phyloP scores from a whole-genome alignment of 2,329 filamentous ascomycete genomes.

The Chrysoporthe cubensis region DNA sequence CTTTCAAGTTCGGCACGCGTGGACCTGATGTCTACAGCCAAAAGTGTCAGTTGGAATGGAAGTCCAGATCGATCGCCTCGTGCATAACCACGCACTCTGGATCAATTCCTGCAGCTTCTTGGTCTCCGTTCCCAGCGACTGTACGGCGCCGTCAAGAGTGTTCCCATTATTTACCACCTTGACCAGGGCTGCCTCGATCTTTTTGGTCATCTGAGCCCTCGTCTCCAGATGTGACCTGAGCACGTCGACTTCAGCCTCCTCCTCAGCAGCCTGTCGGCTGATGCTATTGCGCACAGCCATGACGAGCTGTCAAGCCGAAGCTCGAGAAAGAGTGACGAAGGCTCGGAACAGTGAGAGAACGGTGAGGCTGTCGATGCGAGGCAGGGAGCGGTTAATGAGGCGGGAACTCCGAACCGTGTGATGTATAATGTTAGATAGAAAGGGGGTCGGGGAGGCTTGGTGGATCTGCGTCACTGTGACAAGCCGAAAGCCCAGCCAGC shows the following conservation, averaged over 20 bases:
- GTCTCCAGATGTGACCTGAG: constrained; percentile 81
- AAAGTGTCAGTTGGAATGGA: constrained; percentile 11
- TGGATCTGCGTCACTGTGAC: background rate
- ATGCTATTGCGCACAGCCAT: constrained; percentile 58
- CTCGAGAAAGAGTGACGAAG: background rate
- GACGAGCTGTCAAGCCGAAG: constrained; percentile 17
- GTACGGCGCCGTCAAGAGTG: constrained; percentile 88
- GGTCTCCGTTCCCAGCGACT: constrained; percentile 91
- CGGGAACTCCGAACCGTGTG: background rate
- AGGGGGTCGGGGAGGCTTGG: background rate
- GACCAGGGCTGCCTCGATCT: constrained; percentile 86
- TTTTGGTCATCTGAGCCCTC: constrained; percentile 90
- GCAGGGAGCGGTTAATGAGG: background rate
- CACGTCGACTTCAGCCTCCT: constrained; percentile 73
- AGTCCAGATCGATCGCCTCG: background rate
- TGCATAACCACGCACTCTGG: constrained; percentile 60
- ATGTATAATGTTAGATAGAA: constrained; percentile 1
- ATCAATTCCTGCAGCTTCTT: constrained; percentile 86
- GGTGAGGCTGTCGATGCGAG: background rate
- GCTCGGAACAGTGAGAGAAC: background rate
- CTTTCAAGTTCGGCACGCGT: constrained; percentile 86
- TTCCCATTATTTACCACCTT: constrained; percentile 86
- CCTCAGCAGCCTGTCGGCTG: constrained; percentile 59
- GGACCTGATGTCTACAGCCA: constrained; percentile 73
- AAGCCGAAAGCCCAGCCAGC: background rate